phyloP scores from a whole-genome alignment of 768 basidiomycete species.

The Cystofilobasidium macerans region DNA sequence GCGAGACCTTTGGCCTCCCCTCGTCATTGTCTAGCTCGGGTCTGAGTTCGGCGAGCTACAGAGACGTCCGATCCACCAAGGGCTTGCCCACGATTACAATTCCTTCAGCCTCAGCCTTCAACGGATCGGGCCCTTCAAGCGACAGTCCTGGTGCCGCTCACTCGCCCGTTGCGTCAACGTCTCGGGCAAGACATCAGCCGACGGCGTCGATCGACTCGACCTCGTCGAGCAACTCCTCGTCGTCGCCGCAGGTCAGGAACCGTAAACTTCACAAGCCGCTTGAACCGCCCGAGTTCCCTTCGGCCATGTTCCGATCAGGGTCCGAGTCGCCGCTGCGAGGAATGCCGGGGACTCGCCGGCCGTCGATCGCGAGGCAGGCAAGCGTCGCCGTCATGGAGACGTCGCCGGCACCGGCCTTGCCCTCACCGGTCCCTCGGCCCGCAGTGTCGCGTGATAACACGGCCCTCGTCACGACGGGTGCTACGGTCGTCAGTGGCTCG shows the following conservation, averaged over 20 bases:
- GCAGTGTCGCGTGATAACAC: slow-evolving; percentile 12
- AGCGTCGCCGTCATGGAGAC: slow-evolving; percentile 51
- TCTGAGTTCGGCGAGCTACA: background rate
- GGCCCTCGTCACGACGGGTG: slow-evolving; percentile 9
- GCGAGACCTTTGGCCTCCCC: background rate
- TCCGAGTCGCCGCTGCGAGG: slow-evolving; percentile 3
- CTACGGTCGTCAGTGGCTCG: background rate
- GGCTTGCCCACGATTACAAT: slow-evolving; percentile 17
- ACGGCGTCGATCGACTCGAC: slow-evolving; percentile 14
- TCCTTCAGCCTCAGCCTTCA: slow-evolving; percentile 6
- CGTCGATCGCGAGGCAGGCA: slow-evolving; percentile 47
- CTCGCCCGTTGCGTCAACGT: background rate
- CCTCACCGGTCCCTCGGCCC: background rate
- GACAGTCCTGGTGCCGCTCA: background rate
- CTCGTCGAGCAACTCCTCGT: background rate
- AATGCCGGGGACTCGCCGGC: slow-evolving; percentile 22
- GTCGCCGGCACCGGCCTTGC: slow-evolving; percentile 11
- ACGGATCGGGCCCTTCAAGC: background rate
- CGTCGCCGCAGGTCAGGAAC: background rate
- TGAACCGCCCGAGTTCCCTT: background rate
- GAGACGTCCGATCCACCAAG: slow-evolving; percentile 6
- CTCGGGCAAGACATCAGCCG: background rate
- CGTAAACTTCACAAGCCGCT: background rate
- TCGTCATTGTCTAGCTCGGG: background rate
- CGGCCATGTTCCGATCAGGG: background rate